Conservation (phyloP, 768 basidiomycete genomes). For the Omphalotus guepiniiformis region DNA sequence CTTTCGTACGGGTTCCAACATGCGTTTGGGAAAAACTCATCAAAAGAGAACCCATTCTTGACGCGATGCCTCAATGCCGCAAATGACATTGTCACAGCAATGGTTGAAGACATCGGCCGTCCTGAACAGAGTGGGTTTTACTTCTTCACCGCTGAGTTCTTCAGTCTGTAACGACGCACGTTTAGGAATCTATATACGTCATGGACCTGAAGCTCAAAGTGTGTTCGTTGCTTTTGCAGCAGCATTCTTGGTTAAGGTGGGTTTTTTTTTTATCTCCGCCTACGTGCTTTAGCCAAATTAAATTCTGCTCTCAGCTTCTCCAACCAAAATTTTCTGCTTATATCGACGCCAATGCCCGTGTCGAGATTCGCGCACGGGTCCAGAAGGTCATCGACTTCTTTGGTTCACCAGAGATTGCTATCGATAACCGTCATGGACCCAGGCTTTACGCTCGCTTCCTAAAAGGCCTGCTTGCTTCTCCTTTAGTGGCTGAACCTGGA, state of each 20-base stretch:
- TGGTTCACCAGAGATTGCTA: constrained; percentile 62
- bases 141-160: background rate
- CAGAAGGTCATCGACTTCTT: constrained; percentile 65
- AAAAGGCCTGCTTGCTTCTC: constrained; percentile 61
- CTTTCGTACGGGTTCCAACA: constrained; percentile 78
- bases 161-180: constrained; percentile 3
- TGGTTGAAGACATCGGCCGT: constrained; percentile 54
- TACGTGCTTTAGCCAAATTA: too few species aligned
- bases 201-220: constrained; percentile 76
- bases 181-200: constrained; percentile 55
- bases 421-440: constrained; percentile 80
- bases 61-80: constrained; percentile 64
- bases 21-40: constrained; percentile 57
- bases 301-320: constrained; percentile 62
- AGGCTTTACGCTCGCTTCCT: constrained; percentile 80
- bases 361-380: constrained; percentile 59
- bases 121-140: constrained; percentile 48
- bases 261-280: too few species aligned
- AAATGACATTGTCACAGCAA: constrained; percentile 56
- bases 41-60: constrained; percentile 64
- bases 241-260: constrained; percentile 78
- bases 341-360: constrained; percentile 53
- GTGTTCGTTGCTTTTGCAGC: constrained; percentile 80
- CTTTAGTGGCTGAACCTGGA: constrained; percentile 32
- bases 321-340: constrained; percentile 69